Conservation (phyloP, 306 rosid genomes). For the Vigna unguiculata region DNA sequence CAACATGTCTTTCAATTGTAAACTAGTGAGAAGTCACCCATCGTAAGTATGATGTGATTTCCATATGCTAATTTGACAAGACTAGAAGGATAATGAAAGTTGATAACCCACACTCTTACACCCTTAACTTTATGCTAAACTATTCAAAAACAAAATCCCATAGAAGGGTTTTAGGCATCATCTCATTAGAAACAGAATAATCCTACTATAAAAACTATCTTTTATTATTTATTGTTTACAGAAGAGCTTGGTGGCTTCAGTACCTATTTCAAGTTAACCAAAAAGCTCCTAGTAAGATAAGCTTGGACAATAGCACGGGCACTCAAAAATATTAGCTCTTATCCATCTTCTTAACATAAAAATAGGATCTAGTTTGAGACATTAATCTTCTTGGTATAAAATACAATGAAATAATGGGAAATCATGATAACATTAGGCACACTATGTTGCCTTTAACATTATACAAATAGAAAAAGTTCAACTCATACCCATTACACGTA, state of each 20-base stretch:
- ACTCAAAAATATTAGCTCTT: constrained; percentile 94
- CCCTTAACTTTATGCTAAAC: not conserved
- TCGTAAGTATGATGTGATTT: not conserved
- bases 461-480: constrained; percentile 14
- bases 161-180: not conserved
- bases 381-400: constrained; percentile 34
- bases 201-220: constrained; percentile 17
- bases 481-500: constrained; percentile 19
- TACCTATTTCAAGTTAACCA: constrained; percentile 84
- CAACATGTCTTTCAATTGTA: not conserved
- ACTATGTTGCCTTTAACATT: constrained; percentile 11
- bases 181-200: constrained; percentile 15
- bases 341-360: constrained; percentile 88
- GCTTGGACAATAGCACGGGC: constrained; percentile 99
- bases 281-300: constrained; percentile 86
- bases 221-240: constrained; percentile 22
- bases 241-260: constrained; percentile 27
- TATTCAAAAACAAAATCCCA: not conserved
- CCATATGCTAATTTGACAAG: not conserved
- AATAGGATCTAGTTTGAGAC: constrained; percentile 31
- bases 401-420: constrained; percentile 4
- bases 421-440: constrained; percentile 19
- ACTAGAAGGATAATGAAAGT: constrained; percentile 4
- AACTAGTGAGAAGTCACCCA: too few relatives aligned
- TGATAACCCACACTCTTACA: not conserved